Evolutionary conservation across 2,329 filamentous ascomycete species (phyloP).

Genomic region (Colletotrichum theobromicola): DNA sequence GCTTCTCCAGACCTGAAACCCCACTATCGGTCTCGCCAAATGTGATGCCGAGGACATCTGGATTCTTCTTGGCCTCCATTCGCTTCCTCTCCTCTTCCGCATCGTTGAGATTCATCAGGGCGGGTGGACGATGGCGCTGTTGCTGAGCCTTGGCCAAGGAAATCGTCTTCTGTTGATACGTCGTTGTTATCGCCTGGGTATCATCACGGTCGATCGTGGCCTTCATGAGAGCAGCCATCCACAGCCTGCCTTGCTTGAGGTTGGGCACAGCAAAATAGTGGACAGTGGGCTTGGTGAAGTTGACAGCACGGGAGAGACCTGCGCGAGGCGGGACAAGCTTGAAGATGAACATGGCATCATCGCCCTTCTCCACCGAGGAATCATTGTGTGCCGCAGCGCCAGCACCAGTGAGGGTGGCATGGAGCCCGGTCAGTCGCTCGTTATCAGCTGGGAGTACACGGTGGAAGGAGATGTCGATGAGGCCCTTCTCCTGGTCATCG

Average conservation of each 20-base stretch:
- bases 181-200: slow-evolving; percentile 79
- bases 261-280: slow-evolving; percentile 98
- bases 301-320: slow-evolving; percentile 87
- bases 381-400: slow-evolving; percentile 64
- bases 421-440: slow-evolving; percentile 86
- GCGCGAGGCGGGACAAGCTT: slow-evolving; percentile 92
- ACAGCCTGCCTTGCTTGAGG: slow-evolving; percentile 83
- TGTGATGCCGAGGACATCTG: slow-evolving; percentile 46
- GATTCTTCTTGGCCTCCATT: slow-evolving; percentile 28
- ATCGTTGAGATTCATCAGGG: slow-evolving; percentile 70
- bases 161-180: slow-evolving; percentile 97
- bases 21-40: slow-evolving; percentile 48
- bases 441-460: slow-evolving; percentile 94
- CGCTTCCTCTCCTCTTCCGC: slow-evolving; percentile 30
- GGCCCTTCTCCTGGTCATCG: slow-evolving; percentile 89
- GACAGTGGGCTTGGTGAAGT: slow-evolving; percentile 95
- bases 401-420: slow-evolving; percentile 91
- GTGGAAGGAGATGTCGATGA: slow-evolving; percentile 98
- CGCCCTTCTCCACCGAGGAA: slow-evolving; percentile 50
- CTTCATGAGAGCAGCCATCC: slow-evolving; percentile 99
- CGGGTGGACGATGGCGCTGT: slow-evolving; percentile 89
- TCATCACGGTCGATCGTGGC: slow-evolving; percentile 96
- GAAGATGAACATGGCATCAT: slow-evolving; percentile 91
- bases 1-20: slow-evolving; percentile 47
- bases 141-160: slow-evolving; percentile 86